phyloP scores from a whole-genome alignment of 176 grass and related monocot genomes.

The Cenchrus americanus region DNA sequence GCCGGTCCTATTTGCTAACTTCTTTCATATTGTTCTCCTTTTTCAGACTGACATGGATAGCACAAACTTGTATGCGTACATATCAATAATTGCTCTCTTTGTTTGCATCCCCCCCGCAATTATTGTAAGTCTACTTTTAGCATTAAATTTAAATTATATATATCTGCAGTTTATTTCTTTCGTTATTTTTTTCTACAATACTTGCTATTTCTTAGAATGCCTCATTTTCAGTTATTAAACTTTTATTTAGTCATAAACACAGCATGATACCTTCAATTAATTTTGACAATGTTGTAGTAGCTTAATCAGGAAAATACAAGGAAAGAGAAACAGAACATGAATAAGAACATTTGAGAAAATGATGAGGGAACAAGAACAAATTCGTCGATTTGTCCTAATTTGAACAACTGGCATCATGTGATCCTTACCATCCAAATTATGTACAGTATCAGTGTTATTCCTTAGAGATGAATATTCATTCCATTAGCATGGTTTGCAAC shows the following conservation, averaged over 20 bases:
- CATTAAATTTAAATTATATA: slow-evolving; percentile 3
- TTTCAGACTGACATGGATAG: slow-evolving; percentile 95
- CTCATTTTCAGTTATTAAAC: not conserved
- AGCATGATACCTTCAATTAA: not conserved
- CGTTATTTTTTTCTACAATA: not conserved
- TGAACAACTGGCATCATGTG: not conserved
- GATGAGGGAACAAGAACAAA: not conserved
- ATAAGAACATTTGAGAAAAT: slow-evolving; percentile 21
- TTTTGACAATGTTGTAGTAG: not conserved
- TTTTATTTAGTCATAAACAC: not conserved
- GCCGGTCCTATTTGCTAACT: not conserved
- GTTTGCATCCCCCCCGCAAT: slow-evolving; percentile 91
- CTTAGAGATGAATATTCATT: slow-evolving; percentile 21
- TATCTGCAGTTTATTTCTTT: slow-evolving; percentile 23
- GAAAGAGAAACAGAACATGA: not conserved
- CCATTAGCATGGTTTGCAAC: slow-evolving; percentile 4
- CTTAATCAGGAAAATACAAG: not conserved
- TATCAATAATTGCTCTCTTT: slow-evolving; percentile 90
- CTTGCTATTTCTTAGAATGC: not conserved
- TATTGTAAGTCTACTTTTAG: slow-evolving; percentile 62
- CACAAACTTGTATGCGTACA: slow-evolving; percentile 90
- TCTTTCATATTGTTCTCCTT: slow-evolving; percentile 32
- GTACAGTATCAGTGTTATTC: not conserved
- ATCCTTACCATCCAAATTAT: not conserved
- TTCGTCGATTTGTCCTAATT: not conserved